Evolutionary conservation across 169 alveolate species (phyloP).

Genomic region (Cryptosporidium sp.): DNA sequence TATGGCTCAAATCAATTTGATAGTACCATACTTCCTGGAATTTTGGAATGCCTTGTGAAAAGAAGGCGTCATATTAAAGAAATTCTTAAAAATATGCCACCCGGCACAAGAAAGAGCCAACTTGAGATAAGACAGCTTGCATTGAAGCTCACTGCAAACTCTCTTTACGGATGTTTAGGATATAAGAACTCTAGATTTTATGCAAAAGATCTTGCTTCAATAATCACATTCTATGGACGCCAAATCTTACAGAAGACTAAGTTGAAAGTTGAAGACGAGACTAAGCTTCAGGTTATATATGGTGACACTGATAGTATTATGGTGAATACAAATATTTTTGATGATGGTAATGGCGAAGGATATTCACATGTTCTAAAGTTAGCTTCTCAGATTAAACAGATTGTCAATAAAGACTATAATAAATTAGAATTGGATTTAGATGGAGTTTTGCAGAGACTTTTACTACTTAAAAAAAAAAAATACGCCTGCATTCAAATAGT

Average conservation of each 20-base stretch:
- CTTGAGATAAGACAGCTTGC: conserved; percentile 95
- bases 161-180: conserved; percentile 99
- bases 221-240: conserved; percentile 95
- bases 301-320: conserved; percentile 99
- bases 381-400: conserved; percentile 89
- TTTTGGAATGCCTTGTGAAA: conserved; percentile 79
- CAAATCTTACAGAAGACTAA: conserved; percentile 90
- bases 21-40: conserved; percentile 79
- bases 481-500: conserved; percentile 93
- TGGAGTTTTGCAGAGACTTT: conserved; percentile 94
- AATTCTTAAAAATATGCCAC: conserved; percentile 67
- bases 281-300: conserved; percentile 93
- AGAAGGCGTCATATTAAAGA: conserved; percentile 74
- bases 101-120: conserved; percentile 77
- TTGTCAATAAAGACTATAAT: conserved; percentile 93
- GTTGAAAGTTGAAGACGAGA: conserved; percentile 90
- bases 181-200: conserved; percentile 96
- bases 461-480: conserved; percentile 97
- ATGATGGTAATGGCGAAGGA: conserved; percentile 80
- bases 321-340: conserved; percentile 92
- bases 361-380: conserved; percentile 86
- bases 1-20: conserved; percentile 21
- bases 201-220: conserved; percentile 97
- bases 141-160: conserved; percentile 97
- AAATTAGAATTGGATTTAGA: conserved; percentile 97